Percentiles rank a stretch among this genome's conserved stretches.
Evolutionary conservation across 108 stramenopile species (phyloP).

Genomic region (Pseudonitzschia multiseries): DNA sequence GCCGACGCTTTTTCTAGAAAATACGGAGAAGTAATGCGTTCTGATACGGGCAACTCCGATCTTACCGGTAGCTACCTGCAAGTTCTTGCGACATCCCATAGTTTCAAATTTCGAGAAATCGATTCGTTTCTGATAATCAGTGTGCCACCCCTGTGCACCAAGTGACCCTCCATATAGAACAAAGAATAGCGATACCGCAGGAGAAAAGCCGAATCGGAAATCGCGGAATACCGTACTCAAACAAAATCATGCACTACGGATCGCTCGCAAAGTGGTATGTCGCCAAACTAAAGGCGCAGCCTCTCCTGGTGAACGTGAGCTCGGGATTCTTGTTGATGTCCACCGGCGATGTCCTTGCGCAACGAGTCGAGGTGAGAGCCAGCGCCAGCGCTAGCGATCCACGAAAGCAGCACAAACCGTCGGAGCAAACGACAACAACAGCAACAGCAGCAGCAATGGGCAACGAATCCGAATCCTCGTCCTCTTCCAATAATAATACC

Average conservation of each 20-base stretch:
- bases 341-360: conserved; percentile 37
- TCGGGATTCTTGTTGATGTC: conserved; percentile 39
- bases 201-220: not conserved
- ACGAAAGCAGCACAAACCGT: not conserved
- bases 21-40: not conserved
- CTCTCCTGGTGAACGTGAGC: conserved; percentile 27
- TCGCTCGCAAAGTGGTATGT: conserved; percentile 38
- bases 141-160: too few species aligned
- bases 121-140: too few species aligned
- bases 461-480: not conserved
- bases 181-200: too few species aligned
- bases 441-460: not conserved
- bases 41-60: not conserved
- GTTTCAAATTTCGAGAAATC: too few species aligned
- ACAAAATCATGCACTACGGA: not conserved
- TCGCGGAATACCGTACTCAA: not conserved
- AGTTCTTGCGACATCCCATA: too few species aligned
- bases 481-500: not conserved
- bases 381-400: not conserved
- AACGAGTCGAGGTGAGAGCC: conserved; percentile 22
- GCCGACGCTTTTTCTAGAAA: not conserved
- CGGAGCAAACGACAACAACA: not conserved
- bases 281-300: conserved; percentile 24
- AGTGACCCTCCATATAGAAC: too few species aligned
- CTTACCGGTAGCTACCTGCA: too few species aligned